Evolutionary conservation across 768 basidiomycete species (phyloP).

Genomic region (Lentinula lateritia): DNA sequence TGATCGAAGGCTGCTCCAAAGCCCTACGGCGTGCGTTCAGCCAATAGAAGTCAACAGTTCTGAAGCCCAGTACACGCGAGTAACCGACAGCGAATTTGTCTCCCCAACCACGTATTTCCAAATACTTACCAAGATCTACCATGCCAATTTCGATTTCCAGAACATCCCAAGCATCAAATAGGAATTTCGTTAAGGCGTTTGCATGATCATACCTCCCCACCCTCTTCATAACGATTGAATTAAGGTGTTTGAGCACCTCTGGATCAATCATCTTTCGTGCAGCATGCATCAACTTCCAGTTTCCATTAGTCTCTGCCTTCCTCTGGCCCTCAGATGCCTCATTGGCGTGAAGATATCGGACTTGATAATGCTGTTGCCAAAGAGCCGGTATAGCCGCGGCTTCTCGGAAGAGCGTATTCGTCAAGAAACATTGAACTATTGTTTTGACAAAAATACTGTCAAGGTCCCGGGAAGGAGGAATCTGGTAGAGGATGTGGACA

Average conservation of each 20-base stretch:
- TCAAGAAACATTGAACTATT: conserved; percentile 33
- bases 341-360: conserved; percentile 40
- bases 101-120: neutral
- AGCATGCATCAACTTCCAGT: conserved; percentile 45
- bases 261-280: conserved; percentile 40
- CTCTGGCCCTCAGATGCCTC: conserved; percentile 30
- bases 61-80: conserved; percentile 49
- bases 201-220: conserved; percentile 34
- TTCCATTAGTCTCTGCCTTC: conserved; percentile 18
- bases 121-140: neutral
- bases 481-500: conserved; percentile 8
- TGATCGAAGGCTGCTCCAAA: conserved; percentile 26
- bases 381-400: conserved; percentile 35
- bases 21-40: conserved; percentile 31
- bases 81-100: conserved; percentile 16
- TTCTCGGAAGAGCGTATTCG: conserved; percentile 33
- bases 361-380: conserved; percentile 51
- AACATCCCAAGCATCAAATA: conserved; percentile 53
- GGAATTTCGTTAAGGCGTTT: conserved; percentile 30
- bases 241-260: conserved; percentile 32
- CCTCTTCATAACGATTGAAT: conserved; percentile 31
- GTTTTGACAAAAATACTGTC: conserved; percentile 12
- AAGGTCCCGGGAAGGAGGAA: conserved; percentile 1
- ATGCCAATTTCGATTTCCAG: conserved; percentile 32
- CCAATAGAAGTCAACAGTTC: conserved; percentile 37